Percentiles rank a stretch among this genome's conserved stretches.
phyloP scores from a whole-genome alignment of 2,329 filamentous ascomycete species.

The Fusarium secorum region DNA sequence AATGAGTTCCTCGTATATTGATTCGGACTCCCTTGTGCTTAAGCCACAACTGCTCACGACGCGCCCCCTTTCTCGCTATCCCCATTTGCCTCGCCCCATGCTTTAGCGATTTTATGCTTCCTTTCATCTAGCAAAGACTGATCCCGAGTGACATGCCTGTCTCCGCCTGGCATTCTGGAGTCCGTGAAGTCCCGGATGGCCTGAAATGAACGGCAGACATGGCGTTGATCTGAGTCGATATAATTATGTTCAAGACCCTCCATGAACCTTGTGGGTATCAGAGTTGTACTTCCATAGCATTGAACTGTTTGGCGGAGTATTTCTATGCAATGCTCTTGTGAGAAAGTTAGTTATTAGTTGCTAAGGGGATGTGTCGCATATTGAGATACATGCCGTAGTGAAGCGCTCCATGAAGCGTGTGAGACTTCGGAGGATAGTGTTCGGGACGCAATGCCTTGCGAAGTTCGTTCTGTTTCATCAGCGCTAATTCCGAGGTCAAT shows the following conservation, averaged over 20 bases:
- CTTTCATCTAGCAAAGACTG: neutral
- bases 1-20: neutral
- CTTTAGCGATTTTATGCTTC: neutral
- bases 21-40: neutral
- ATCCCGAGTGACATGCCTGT: rapidly evolving
- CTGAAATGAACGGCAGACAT: neutral
- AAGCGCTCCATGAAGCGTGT: neutral
- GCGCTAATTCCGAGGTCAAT: rapidly evolving
- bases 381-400: neutral
- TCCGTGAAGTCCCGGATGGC: neutral
- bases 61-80: neutral
- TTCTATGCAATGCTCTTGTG: neutral
- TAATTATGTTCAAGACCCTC: neutral
- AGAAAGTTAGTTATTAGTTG: neutral
- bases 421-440: neutral
- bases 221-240: neutral
- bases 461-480: neutral
- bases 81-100: neutral
- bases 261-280: neutral
- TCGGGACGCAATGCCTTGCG: neutral
- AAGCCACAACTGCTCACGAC: neutral
- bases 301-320: neutral
- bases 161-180: neutral
- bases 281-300: neutral
- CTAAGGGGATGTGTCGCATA: rapidly evolving